Conservation (phyloP, 2,329 filamentous ascomycete genomes). For the Cercospora zeina region DNA sequence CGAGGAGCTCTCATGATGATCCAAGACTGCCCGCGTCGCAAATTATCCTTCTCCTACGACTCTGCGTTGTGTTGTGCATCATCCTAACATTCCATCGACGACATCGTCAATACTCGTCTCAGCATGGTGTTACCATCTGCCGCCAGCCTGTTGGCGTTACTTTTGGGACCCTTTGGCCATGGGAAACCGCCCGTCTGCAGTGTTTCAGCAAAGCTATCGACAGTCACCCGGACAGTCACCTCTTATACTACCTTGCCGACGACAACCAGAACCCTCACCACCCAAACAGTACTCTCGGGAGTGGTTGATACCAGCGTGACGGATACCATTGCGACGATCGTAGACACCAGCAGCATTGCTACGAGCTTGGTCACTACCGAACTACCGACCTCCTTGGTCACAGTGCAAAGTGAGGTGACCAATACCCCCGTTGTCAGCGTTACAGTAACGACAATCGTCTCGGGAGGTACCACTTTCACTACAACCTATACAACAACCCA, state of each 20-base stretch:
- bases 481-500: not conserved
- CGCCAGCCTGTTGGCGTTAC: not conserved
- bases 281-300: not conserved
- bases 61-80: not conserved
- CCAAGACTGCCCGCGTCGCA: not conserved
- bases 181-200: not conserved
- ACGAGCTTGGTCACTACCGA: not conserved
- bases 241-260: not conserved
- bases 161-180: not conserved
- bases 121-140: not conserved
- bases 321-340: not conserved
- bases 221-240: not conserved
- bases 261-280: not conserved
- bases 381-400: not conserved
- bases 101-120: not conserved
- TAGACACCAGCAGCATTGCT: not conserved
- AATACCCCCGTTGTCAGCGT: not conserved
- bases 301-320: not conserved
- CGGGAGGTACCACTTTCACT: not conserved
- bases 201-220: not conserved
- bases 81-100: not conserved
- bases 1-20: not conserved
- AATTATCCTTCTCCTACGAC: not conserved
- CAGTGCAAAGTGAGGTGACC: not conserved
- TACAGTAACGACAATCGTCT: not conserved